Conservation (phyloP, 257 asterid species). For the Nemophila menziesii region DNA sequence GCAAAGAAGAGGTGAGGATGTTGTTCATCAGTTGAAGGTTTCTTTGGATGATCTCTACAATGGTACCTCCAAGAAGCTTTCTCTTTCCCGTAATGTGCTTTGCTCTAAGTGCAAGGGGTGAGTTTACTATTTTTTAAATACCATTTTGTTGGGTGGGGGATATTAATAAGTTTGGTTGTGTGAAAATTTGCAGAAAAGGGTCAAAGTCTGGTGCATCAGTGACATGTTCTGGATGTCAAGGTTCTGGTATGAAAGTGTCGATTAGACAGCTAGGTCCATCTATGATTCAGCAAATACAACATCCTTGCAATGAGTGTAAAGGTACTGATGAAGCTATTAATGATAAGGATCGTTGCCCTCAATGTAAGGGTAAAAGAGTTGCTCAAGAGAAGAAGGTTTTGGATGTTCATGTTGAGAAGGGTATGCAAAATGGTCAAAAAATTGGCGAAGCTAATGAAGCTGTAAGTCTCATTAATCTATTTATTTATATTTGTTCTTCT, state of each 20-base stretch:
- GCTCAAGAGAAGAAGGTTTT: constrained; percentile 76
- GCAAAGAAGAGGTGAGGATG: constrained; percentile 93
- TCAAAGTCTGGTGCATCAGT: constrained; percentile 88
- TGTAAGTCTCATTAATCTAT: too few relatives aligned
- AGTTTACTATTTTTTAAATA: constrained; percentile 10
- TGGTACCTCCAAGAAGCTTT: constrained; percentile 81
- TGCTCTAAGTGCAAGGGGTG: constrained; percentile 88
- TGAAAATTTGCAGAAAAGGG: constrained; percentile 50
- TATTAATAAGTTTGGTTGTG: too few relatives aligned
- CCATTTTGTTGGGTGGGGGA: not conserved
- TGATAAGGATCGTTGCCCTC: constrained; percentile 71
- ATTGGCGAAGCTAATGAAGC: constrained; percentile 89
- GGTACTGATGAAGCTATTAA: constrained; percentile 86
- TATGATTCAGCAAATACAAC: constrained; percentile 98
- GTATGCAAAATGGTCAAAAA: constrained; percentile 89
- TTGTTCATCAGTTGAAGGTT: constrained; percentile 80
- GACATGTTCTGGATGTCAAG: constrained; percentile 83
- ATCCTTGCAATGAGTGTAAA: constrained; percentile 80
- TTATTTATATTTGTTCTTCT: too few relatives aligned
- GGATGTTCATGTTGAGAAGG: constrained; percentile 89
- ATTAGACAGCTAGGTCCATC: constrained; percentile 84
- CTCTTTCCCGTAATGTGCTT: constrained; percentile 75
- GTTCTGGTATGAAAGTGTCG: constrained; percentile 86
- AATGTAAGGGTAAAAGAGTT: constrained; percentile 86
- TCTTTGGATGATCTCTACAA: constrained; percentile 75